Base-by-base conservation (phyloP, 805 yeast species). In the Zygosaccharomyces bailii region DNA sequence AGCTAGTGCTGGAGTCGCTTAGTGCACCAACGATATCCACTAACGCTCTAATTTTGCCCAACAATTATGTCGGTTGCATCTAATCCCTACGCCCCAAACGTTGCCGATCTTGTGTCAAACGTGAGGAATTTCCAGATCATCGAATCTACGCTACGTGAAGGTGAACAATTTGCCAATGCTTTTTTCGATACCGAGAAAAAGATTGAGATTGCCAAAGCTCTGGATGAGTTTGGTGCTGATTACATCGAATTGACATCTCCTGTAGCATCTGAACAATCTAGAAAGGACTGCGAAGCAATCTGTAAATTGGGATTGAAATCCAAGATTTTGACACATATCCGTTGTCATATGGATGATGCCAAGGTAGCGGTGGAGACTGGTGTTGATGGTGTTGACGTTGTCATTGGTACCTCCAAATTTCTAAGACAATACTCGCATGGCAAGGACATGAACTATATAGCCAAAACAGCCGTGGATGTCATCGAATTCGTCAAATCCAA, bases 331-430 rank as follows among this genome's bases (percentile, higher is more conserved):
- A 91, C 99, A 38, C 98, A 91, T 68, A 93, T 93, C 56, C 81
- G 98, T 69, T 91, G 99, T 71, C 97, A 91, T 72, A 91, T 91
- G 98, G 97, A 91, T 68, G 99, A 91, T 61, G 99, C 98, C 44
- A 78, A 82, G 58, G 86, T 91, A 46, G 99, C 99, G 4, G 99
- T 91, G 36, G 91, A 87, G 63, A 91, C 98, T 31, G 98, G 99
- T 66, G 99, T 93, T 42, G 98, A 93, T 66, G 99, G 98, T 70
- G 98, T 91, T 49, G 97, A 93, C 72, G 96, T 91, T 44, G 97
- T 91, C 48, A 91, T 91, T 68, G 98, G 98, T 52, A 91, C 98
- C 19, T 90, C 97, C 17, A 95, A 86, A 68, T 93, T 89, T 68
- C 76, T 93, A 60, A 83, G 98, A 69, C 85, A 90, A 68, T 90